phyloP scores from a whole-genome alignment of 257 asterid species.

The Sherardia arvensis region DNA sequence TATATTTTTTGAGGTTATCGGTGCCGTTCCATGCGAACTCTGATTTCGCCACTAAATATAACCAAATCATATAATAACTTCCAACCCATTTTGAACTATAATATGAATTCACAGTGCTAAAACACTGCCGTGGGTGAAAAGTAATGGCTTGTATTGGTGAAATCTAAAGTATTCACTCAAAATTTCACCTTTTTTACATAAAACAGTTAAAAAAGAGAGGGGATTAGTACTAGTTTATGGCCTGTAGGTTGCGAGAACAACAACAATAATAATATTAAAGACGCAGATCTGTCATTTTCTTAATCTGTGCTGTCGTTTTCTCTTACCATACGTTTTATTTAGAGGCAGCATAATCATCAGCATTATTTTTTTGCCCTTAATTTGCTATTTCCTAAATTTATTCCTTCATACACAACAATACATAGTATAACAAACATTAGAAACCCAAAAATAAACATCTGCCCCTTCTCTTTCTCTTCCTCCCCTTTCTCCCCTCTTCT shows the following conservation, averaged over 20 bases:
- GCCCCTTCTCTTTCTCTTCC: constrained; percentile 15
- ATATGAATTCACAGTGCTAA: too few species aligned
- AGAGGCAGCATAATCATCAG: background rate
- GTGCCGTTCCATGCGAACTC: too few species aligned
- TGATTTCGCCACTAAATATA: too few species aligned
- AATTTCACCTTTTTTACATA: too few species aligned
- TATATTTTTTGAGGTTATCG: too few species aligned
- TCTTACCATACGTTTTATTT: constrained; percentile 40
- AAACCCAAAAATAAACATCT: constrained; percentile 22
- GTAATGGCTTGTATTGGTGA: too few species aligned
- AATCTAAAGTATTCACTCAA: too few species aligned
- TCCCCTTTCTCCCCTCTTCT: constrained; percentile 18
- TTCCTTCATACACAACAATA: constrained; percentile 22
- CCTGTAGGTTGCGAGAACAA: background rate
- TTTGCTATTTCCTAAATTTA: constrained; percentile 51
- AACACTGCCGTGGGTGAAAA: too few species aligned
- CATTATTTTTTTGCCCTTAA: constrained; percentile 33
- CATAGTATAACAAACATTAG: constrained; percentile 3
- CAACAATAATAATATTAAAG: constrained; percentile 9
- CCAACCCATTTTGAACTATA: too few species aligned
- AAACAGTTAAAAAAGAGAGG: background rate
- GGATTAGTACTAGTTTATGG: background rate
- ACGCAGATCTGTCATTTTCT: constrained; percentile 51
- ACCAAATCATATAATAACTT: too few species aligned
- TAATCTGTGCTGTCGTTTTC: constrained; percentile 62